Conservation (phyloP, 768 basidiomycete species). For the Boletus pseudo-olivaceus region DNA sequence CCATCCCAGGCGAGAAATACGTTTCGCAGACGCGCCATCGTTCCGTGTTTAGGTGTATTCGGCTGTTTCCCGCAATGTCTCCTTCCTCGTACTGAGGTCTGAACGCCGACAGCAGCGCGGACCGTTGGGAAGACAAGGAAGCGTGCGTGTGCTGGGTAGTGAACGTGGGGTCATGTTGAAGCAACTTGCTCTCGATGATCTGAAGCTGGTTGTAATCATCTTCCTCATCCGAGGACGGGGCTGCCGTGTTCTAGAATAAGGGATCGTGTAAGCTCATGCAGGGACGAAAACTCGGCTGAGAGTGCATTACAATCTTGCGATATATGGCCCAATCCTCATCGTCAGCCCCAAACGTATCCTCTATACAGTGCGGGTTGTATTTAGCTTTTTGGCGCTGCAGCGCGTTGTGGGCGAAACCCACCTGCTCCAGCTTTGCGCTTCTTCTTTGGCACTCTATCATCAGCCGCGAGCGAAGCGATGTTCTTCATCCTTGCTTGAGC, state of each 20-base stretch:
- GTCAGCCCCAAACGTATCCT: constrained; percentile 91
- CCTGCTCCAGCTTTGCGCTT: constrained; percentile 81
- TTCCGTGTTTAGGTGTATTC: constrained; percentile 88
- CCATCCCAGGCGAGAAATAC: constrained; percentile 91
- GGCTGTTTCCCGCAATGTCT: constrained; percentile 62
- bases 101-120: constrained; percentile 85
- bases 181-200: constrained; percentile 73
- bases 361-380: constrained; percentile 36
- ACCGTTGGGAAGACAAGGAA: constrained; percentile 69
- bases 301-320: constrained; percentile 78
- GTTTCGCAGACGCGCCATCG: constrained; percentile 89
- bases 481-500: constrained; percentile 96
- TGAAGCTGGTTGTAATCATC: constrained; percentile 73
- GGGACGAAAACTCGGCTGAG: neutral
- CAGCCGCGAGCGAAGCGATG: constrained; percentile 87
- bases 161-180: constrained; percentile 83
- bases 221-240: constrained; percentile 84
- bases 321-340: constrained; percentile 98
- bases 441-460: constrained; percentile 79
- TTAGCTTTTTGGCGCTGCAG: neutral
- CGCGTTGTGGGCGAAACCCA: constrained; percentile 30
- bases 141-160: constrained; percentile 78
- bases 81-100: constrained; percentile 75
- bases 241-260: constrained; percentile 55
- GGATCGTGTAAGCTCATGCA: neutral